Base-by-base conservation (phyloP, 345 rosid species). In the Gossypium mustelinum region DNA sequence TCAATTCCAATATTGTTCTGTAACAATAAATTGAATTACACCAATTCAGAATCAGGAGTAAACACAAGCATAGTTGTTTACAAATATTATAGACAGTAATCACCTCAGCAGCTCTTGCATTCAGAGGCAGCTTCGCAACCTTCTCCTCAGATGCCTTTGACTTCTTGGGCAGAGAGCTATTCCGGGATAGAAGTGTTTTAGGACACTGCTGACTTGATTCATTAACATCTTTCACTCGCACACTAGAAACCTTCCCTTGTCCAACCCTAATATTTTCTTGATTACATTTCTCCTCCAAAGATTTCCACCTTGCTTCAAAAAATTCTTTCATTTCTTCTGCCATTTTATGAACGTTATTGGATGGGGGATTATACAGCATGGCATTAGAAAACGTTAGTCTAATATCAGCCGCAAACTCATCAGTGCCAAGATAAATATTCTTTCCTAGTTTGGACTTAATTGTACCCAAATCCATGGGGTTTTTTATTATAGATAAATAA, bases 381-480 rank as follows among this genome's bases (percentile, higher is more conserved):
- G 97, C 98, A 85, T 94, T 94, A 11, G 86, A 48, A 88, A 94
- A 89, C 0, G 93, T 92, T 76, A 94, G 78, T 75, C 88, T 85
- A 14, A 94, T 79, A 88, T 94, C 98, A 34, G 82, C 89, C 25
- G 89, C 97, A 87, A 94, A 92, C 74, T 88, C 98, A 60, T 92
- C 85, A 1, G 69, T n/a, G 41, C 59, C 83, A 63, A 2, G 20
- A 70, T 94, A 94, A 25, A 12, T 41, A 55, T 83, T 87, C 68
- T 80, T 89, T 58, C 67, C 80, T 78, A 72, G 75, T 41, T 68
- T 68, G 57, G 72, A 88, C 57, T 81, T 88, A 11, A 94, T 68
- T 11, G 98, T 92, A 57, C 97, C 97, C 54, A 94, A 73, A 86
- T 94, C 98, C 98, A 94, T 94, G 10, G 98, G 98, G 20, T 81